These are phyloP conservation scores for Suhomyces panamericanus DNA, from an alignment of 1,139 yeast species.

Conservation along the genomic window DNA sequence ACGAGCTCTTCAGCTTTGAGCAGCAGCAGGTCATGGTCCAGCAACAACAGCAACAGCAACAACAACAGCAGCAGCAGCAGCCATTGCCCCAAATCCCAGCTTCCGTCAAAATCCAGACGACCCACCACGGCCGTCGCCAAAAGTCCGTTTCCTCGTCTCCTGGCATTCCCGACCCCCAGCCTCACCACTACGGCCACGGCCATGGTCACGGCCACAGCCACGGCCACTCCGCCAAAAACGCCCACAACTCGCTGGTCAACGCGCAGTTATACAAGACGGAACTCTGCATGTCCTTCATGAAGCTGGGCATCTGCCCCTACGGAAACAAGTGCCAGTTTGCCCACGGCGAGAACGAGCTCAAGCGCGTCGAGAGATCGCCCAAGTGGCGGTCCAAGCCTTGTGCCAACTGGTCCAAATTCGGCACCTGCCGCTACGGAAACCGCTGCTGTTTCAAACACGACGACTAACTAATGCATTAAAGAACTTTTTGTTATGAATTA, in stretches of 20 bases:
- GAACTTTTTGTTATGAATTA: constrained; percentile 9
- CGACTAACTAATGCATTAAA: constrained; percentile 5
- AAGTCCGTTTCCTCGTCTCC: constrained; percentile 5
- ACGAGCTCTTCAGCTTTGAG: constrained; percentile 30
- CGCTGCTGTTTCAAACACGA: constrained; percentile 90
- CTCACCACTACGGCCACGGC: background rate
- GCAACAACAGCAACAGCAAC: background rate
- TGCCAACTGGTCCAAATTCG: constrained; percentile 81
- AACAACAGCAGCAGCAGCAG: background rate
- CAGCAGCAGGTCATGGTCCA: constrained; percentile 12
- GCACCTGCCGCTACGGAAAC: constrained; percentile 84
- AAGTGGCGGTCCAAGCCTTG: constrained; percentile 94
- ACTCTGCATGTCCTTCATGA: constrained; percentile 76
- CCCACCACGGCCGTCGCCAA: constrained; percentile 5
- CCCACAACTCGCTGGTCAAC: constrained; percentile 45
- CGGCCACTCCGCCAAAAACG: constrained; percentile 4
- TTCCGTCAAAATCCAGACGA: background rate
- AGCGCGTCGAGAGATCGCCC: constrained; percentile 69
- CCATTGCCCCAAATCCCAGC: background rate
- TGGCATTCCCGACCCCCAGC: background rate
- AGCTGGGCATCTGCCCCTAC: constrained; percentile 77
- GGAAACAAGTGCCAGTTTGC: constrained; percentile 94
- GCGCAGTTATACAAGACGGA: constrained; percentile 87
- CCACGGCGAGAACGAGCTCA: constrained; percentile 79
- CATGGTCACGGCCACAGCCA: background rate